phyloP scores from a whole-genome alignment of 2,329 filamentous ascomycete species.

The Diplodia mutila region DNA sequence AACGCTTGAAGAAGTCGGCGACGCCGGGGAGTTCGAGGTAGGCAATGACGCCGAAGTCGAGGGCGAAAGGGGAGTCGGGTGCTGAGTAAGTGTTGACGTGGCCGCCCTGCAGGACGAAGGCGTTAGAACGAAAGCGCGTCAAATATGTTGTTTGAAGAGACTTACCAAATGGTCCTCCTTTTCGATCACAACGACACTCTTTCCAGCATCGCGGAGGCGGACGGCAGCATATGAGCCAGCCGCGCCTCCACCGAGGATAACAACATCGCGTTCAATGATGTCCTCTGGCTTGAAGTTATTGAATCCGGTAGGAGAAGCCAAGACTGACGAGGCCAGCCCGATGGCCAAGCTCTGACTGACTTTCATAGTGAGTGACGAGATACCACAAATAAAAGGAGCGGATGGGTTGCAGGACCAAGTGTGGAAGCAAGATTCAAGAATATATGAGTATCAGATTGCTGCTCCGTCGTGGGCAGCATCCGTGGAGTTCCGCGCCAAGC shows the following conservation, averaged over 20 bases:
- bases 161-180: slow-evolving; percentile 36
- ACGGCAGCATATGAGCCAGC: slow-evolving; percentile 48
- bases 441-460: neutral
- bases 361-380: neutral
- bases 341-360: neutral
- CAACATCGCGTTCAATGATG: slow-evolving; percentile 34
- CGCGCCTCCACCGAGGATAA: slow-evolving; percentile 50
- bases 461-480: neutral
- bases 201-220: slow-evolving; percentile 42
- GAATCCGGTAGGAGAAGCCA: neutral
- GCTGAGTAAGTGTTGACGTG: slow-evolving; percentile 55
- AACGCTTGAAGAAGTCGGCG: slow-evolving; percentile 50
- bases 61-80: slow-evolving; percentile 36
- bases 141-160: neutral
- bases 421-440: neutral
- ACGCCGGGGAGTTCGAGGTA: slow-evolving; percentile 49
- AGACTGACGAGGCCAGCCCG: neutral
- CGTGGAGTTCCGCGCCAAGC: neutral
- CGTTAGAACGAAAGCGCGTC: neutral
- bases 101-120: slow-evolving; percentile 43
- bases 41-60: slow-evolving; percentile 47
- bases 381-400: neutral
- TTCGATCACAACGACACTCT: slow-evolving; percentile 49
- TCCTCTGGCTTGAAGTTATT: neutral
- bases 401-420: neutral